phyloP scores from a whole-genome alignment of 306 rosid genomes.

The Canavalia ensiformis region DNA sequence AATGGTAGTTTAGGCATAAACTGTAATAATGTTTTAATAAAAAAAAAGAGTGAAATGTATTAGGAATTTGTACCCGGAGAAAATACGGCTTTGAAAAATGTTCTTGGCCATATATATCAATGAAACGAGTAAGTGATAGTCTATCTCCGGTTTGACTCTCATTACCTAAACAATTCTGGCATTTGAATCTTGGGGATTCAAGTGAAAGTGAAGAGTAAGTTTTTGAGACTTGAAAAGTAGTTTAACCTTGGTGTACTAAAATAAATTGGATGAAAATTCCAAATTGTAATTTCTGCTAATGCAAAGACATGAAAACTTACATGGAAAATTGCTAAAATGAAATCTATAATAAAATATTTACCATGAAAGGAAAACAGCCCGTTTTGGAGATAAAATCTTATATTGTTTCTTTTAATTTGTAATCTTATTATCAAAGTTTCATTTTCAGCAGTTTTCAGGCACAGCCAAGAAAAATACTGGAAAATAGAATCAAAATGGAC shows the following conservation, averaged over 20 bases:
- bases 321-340: background rate
- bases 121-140: background rate
- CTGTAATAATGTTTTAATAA: background rate
- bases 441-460: background rate
- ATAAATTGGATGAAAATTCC: background rate
- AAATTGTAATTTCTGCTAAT: slow-evolving; percentile 12
- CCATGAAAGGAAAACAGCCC: background rate
- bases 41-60: background rate
- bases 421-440: background rate
- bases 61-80: background rate
- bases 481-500: slow-evolving; percentile 19
- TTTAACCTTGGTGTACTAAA: background rate
- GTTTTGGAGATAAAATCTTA: background rate
- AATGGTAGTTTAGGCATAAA: background rate
- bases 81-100: background rate
- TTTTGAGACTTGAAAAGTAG: background rate
- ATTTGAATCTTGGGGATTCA: slow-evolving; percentile 7
- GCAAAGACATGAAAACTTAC: background rate
- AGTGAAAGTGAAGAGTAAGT: slow-evolving; percentile 1
- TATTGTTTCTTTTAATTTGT: background rate
- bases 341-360: background rate
- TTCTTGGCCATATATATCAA: background rate
- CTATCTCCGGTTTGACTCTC: background rate
- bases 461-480: background rate
- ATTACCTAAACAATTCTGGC: slow-evolving; percentile 17